Conservation (phyloP, 176 grass and related monocot genomes). For the Dendrocalamus sinicus region DNA sequence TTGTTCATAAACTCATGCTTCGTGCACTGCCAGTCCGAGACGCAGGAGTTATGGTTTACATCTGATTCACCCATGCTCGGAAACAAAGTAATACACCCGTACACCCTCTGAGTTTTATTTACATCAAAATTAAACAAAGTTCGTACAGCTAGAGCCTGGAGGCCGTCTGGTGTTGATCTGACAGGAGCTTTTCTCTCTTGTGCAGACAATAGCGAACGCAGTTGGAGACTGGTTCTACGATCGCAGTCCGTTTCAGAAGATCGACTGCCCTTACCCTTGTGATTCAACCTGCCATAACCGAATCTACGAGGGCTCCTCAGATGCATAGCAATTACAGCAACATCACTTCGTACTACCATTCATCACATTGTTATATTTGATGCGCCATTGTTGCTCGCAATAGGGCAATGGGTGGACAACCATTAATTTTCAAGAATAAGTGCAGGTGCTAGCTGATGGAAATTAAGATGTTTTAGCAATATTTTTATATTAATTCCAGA, state of each 20-base stretch:
- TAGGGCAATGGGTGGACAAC: conserved; percentile 19
- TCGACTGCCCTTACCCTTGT: conserved; percentile 77
- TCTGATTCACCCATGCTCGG: conserved; percentile 56
- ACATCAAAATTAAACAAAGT: neutral
- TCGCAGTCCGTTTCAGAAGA: conserved; percentile 50
- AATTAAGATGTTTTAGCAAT: too few relatives aligned
- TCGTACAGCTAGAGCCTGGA: neutral
- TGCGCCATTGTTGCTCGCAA: conserved; percentile 29
- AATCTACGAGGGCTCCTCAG: conserved; percentile 40
- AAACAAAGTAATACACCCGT: conserved; percentile 52
- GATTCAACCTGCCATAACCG: conserved; percentile 66
- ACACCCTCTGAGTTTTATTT: neutral
- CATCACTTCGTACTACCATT: conserved; percentile 39
- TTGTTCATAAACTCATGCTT: conserved; percentile 85
- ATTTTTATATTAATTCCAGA: too few relatives aligned
- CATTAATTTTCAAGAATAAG: conserved; percentile 44
- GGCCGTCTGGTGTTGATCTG: neutral
- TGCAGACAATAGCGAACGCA: conserved; percentile 60
- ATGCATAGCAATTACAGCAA: conserved; percentile 60
- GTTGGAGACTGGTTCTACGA: conserved; percentile 74
- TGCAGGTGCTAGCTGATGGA: neutral
- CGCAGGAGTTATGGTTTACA: conserved; percentile 59
- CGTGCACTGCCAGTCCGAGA: conserved; percentile 70
- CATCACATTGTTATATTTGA: conserved; percentile 40
- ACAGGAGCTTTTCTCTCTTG: neutral